Conservation (phyloP, 2,329 filamentous ascomycete genomes). For the Ilyonectria destructans region DNA sequence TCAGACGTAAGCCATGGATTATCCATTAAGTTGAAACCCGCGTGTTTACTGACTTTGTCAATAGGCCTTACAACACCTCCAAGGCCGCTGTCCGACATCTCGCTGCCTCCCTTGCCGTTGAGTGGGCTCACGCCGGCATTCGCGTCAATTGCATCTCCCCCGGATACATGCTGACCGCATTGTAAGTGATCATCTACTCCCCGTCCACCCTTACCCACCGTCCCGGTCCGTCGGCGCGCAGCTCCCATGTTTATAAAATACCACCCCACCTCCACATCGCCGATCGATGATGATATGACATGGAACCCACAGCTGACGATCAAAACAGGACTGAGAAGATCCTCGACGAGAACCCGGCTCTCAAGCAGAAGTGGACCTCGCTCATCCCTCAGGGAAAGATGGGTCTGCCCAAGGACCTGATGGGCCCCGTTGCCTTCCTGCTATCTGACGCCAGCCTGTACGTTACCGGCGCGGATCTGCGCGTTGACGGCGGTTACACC, state of each 20-base stretch:
- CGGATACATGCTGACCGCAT: conserved; percentile 95
- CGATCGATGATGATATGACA: conserved; percentile 18
- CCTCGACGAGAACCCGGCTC: conserved; percentile 91
- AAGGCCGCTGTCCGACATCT: conserved; percentile 95
- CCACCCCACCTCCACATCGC: conserved; percentile 24
- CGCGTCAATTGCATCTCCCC: conserved; percentile 96
- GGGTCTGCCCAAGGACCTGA: conserved; percentile 91
- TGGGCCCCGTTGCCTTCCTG: conserved; percentile 92
- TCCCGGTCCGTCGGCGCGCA: conserved; percentile 1
- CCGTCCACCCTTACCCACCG: neutral
- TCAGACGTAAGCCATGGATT: conserved; percentile 72
- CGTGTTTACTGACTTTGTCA: conserved; percentile 1
- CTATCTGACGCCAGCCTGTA: conserved; percentile 85
- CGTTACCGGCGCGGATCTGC: conserved; percentile 81
- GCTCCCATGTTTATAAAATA: neutral
- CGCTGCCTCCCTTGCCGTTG: conserved; percentile 89
- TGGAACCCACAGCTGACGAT: conserved; percentile 23
- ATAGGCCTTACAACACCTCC: conserved; percentile 87
- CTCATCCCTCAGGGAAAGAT: conserved; percentile 95
- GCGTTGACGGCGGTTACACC: conserved; percentile 93
- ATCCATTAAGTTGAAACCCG: neutral
- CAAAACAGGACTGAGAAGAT: conserved; percentile 87
- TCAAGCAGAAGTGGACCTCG: conserved; percentile 92
- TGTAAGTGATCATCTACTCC: conserved; percentile 71
- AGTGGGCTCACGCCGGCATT: conserved; percentile 92